Conservation (phyloP, 345 rosid species). For the Rhizophora mangle region DNA sequence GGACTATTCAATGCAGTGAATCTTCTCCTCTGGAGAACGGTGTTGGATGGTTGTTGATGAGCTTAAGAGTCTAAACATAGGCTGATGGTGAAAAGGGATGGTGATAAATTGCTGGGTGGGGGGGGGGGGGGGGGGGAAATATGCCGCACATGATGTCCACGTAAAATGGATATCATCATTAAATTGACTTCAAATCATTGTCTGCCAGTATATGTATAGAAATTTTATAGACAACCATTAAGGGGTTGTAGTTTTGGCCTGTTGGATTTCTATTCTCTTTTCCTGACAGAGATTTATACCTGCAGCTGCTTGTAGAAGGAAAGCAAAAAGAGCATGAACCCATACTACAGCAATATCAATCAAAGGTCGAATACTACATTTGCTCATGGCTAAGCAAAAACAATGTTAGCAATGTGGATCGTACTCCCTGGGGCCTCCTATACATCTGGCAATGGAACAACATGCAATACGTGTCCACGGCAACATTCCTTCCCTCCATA, state of each 20-base stretch:
- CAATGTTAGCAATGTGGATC: no score
- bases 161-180: neutral
- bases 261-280: no score
- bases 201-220: neutral
- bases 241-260: no score
- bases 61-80: neutral
- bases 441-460: no score
- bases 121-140: neutral
- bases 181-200: neutral
- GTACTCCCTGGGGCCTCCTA: no score
- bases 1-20: constrained; percentile 5
- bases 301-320: no score
- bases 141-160: neutral
- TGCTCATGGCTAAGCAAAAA: no score
- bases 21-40: neutral
- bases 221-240: constrained; percentile 23
- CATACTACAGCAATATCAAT: no score
- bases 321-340: no score
- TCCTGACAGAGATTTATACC: no score
- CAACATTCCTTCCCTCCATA: constrained; percentile 55
- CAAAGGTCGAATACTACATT: no score
- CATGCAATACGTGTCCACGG: no score
- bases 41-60: neutral
- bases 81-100: neutral
- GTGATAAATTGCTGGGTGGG: neutral